Conservation (phyloP, 805 yeast species). For the Saccharomycopsis sp. region DNA sequence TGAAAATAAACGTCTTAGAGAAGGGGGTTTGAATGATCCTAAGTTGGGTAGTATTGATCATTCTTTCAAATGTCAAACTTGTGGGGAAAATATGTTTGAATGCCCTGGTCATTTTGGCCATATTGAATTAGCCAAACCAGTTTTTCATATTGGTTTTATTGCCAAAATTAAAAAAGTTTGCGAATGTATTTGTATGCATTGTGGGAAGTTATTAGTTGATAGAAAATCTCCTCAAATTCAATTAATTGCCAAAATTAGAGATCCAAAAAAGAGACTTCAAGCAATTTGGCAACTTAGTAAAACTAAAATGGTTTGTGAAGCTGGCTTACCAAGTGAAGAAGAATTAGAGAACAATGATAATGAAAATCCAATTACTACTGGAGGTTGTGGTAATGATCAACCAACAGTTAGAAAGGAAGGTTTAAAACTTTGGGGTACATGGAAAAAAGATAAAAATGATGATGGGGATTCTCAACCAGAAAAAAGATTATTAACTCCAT, state of each 20-base stretch:
- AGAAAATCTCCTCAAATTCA: slow-evolving; percentile 65
- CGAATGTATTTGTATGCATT: slow-evolving; percentile 97
- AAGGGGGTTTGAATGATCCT: slow-evolving; percentile 96
- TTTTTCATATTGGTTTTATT: slow-evolving; percentile 92
- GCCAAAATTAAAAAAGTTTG: slow-evolving; percentile 90
- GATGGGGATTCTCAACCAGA: slow-evolving; percentile 89
- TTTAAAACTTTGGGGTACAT: slow-evolving; percentile 91
- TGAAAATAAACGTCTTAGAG: slow-evolving; percentile 90
- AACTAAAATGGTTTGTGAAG: slow-evolving; percentile 91
- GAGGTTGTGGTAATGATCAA: slow-evolving; percentile 97
- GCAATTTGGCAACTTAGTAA: slow-evolving; percentile 94
- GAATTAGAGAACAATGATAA: slow-evolving; percentile 34
- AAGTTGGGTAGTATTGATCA: slow-evolving; percentile 95
- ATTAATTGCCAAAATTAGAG: slow-evolving; percentile 78
- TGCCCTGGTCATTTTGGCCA: slow-evolving; percentile 99
- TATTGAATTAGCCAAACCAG: slow-evolving; percentile 96
- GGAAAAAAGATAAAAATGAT: slow-evolving; percentile 80
- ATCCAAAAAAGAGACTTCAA: slow-evolving; percentile 91
- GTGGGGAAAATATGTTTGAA: slow-evolving; percentile 98
- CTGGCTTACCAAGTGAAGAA: slow-evolving; percentile 61
- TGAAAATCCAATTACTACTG: slow-evolving; percentile 47
- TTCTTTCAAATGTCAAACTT: slow-evolving; percentile 95
- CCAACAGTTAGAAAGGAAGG: slow-evolving; percentile 97
- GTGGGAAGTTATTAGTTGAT: slow-evolving; percentile 88
- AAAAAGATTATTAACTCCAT: slow-evolving; percentile 75